These are phyloP conservation scores for Trametes versicolor DNA, from an alignment of 1,284 basidiomycete genomes.

Conservation along the genomic window DNA sequence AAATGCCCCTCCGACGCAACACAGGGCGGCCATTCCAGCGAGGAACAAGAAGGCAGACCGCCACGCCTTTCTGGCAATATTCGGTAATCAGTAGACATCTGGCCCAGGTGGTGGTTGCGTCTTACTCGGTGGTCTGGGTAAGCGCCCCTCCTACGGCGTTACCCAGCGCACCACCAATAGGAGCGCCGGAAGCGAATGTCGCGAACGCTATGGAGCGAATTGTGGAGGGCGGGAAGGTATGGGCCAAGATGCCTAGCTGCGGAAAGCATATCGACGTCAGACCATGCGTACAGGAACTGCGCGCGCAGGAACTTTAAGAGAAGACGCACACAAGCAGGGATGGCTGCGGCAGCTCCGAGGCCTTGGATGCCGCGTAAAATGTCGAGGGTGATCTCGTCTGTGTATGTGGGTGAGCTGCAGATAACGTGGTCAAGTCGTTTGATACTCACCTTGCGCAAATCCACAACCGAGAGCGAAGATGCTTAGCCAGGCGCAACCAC, in stretches of 20 bases:
- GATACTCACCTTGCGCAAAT: slow-evolving; percentile 52
- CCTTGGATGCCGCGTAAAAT: slow-evolving; percentile 79
- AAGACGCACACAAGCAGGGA: slow-evolving; percentile 72
- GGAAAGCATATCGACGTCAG: not conserved
- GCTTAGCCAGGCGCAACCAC: slow-evolving; percentile 51
- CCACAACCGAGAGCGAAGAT: slow-evolving; percentile 52
- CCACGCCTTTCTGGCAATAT: slow-evolving; percentile 53
- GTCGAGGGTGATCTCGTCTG: slow-evolving; percentile 65
- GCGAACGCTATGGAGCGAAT: slow-evolving; percentile 80
- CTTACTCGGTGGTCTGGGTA: slow-evolving; percentile 64
- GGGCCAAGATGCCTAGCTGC: slow-evolving; percentile 83
- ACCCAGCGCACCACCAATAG: slow-evolving; percentile 79
- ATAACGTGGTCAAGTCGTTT: not conserved
- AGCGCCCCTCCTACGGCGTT: slow-evolving; percentile 75
- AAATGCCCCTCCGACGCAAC: slow-evolving; percentile 53
- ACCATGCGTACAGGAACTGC: not conserved
- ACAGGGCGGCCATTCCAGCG: slow-evolving; percentile 53
- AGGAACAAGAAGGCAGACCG: slow-evolving; percentile 63
- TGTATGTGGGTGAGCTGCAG: not conserved
- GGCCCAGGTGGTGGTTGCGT: no score
- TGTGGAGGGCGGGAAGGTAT: slow-evolving; percentile 74
- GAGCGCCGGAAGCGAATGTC: slow-evolving; percentile 82
- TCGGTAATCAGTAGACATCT: not conserved
- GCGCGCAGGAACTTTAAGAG: not conserved
- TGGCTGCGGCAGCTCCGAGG: slow-evolving; percentile 71